Conservation (phyloP, 192 early-diverging fungal species). For the Glomus cerebriforme region DNA sequence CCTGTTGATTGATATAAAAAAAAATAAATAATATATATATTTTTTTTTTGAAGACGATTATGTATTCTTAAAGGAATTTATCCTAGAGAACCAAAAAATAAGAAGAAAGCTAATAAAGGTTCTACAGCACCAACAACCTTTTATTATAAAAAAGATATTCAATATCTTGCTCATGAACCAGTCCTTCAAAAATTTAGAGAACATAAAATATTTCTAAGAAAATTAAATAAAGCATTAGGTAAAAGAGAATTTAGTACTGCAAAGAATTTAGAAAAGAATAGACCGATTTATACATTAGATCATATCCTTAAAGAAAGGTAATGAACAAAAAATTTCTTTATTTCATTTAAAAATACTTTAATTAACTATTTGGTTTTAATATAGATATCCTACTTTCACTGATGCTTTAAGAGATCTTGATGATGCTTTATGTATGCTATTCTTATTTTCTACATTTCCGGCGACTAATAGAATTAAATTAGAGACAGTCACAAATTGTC, state of each 20-base stretch:
- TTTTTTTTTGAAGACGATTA: conserved; percentile 64
- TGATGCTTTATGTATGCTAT: conserved; percentile 97
- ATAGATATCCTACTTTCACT: conserved; percentile 87
- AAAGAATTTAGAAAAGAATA: conserved; percentile 72
- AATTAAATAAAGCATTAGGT: conserved; percentile 82
- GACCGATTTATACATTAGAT: conserved; percentile 86
- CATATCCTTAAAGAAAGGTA: conserved; percentile 93
- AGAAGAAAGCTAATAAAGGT: conserved; percentile 91
- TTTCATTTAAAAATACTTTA: not conserved
- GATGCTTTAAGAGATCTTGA: conserved; percentile 95
- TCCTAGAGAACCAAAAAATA: conserved; percentile 92
- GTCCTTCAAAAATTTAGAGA: conserved; percentile 90
- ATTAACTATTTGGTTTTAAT: not conserved
- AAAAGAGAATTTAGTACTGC: conserved; percentile 80
- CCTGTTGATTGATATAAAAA: not conserved
- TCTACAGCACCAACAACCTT: conserved; percentile 83
- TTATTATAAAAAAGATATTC: conserved; percentile 97
- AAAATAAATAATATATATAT: not conserved
- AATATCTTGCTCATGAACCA: conserved; percentile 93
- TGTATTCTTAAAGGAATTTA: conserved; percentile 99
- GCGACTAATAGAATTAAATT: conserved; percentile 60
- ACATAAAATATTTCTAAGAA: conserved; percentile 85
- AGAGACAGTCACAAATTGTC: conserved; percentile 72
- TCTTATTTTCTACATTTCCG: conserved; percentile 91
- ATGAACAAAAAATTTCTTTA: not conserved